phyloP scores from a whole-genome alignment of 257 asterid species.

The Agastache rugosa region DNA sequence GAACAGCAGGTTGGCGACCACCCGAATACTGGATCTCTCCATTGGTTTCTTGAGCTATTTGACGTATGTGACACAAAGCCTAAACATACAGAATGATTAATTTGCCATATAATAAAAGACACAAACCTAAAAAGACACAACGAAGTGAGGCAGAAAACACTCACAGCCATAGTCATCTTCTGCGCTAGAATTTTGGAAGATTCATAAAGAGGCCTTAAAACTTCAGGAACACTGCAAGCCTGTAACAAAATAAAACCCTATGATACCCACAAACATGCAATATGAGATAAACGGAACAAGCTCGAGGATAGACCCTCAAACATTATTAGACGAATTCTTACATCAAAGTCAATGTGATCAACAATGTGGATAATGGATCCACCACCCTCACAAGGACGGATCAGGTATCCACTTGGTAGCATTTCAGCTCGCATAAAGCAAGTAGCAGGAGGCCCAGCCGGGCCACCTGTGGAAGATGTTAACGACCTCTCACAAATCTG shows the following conservation, averaged over 20 bases:
- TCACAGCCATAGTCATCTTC: conserved; percentile 95
- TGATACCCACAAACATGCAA: background rate
- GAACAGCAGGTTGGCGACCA: conserved; percentile 90
- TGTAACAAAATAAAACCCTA: conserved; percentile 33
- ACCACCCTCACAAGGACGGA: conserved; percentile 96
- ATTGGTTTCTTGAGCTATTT: conserved; percentile 88
- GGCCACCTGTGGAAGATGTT: conserved; percentile 81
- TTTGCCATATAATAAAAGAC: background rate
- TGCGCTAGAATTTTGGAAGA: conserved; percentile 96
- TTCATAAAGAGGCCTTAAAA: conserved; percentile 92
- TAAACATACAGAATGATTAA: conserved; percentile 27
- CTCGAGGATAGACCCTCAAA: background rate
- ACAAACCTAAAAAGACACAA: background rate
- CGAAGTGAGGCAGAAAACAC: conserved; percentile 21
- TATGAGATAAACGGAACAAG: background rate
- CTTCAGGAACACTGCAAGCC: conserved; percentile 93
- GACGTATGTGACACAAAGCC: conserved; percentile 87
- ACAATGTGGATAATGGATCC: conserved; percentile 94
- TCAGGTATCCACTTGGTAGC: conserved; percentile 89
- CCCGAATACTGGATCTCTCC: conserved; percentile 85
- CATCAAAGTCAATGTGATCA: conserved; percentile 87
- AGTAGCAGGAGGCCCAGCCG: conserved; percentile 74
- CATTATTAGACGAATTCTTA: conserved; percentile 37
- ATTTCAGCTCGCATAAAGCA: conserved; percentile 89
- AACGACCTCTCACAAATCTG: conserved; percentile 97